phyloP scores from a whole-genome alignment of 768 basidiomycete species.

The Cyathus striatus region DNA sequence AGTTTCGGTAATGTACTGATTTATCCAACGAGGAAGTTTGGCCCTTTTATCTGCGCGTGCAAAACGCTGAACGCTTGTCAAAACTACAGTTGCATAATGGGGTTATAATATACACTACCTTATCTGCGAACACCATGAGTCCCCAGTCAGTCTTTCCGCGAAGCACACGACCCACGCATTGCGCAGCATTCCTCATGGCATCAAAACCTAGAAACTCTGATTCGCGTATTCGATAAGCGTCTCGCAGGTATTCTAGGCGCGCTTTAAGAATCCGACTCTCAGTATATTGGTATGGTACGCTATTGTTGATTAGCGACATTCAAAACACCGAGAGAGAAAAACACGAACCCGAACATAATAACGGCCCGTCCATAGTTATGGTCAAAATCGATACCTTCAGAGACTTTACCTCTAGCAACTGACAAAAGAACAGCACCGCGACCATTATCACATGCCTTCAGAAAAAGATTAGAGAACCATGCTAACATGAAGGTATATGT shows the following conservation, averaged over 20 bases:
- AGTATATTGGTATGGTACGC: slow-evolving; percentile 96
- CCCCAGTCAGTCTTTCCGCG: slow-evolving; percentile 99
- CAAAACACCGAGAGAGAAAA: slow-evolving; percentile 1
- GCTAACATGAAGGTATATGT: background rate
- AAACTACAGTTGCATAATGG: too few relatives aligned
- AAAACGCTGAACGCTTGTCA: slow-evolving; percentile 78
- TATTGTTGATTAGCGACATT: slow-evolving; percentile 22
- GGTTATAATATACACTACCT: too few relatives aligned
- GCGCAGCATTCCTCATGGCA: slow-evolving; percentile 98
- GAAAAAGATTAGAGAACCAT: slow-evolving; percentile 3
- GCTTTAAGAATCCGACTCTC: slow-evolving; percentile 97
- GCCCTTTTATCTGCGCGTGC: slow-evolving; percentile 90
- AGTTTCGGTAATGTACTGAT: slow-evolving; percentile 98
- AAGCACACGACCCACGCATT: slow-evolving; percentile 96
- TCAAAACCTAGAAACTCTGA: slow-evolving; percentile 99
- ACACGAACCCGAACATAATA: slow-evolving; percentile 93
- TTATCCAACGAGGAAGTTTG: slow-evolving; percentile 98
- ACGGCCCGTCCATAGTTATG: slow-evolving; percentile 99
- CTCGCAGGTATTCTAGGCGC: slow-evolving; percentile 94
- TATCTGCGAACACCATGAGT: slow-evolving; percentile 98
- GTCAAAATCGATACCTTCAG: slow-evolving; percentile 99
- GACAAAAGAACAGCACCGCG: slow-evolving; percentile 94
- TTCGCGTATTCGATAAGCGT: slow-evolving; percentile 96
- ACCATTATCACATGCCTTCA: slow-evolving; percentile 95
- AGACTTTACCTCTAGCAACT: slow-evolving; percentile 97